A percentile compares a stretch with the other conserved stretches of the same genome.
These are phyloP conservation scores for Entophlyctis luteolus DNA, from an alignment of 192 early-diverging fungal genomes.

Conservation along the genomic window DNA sequence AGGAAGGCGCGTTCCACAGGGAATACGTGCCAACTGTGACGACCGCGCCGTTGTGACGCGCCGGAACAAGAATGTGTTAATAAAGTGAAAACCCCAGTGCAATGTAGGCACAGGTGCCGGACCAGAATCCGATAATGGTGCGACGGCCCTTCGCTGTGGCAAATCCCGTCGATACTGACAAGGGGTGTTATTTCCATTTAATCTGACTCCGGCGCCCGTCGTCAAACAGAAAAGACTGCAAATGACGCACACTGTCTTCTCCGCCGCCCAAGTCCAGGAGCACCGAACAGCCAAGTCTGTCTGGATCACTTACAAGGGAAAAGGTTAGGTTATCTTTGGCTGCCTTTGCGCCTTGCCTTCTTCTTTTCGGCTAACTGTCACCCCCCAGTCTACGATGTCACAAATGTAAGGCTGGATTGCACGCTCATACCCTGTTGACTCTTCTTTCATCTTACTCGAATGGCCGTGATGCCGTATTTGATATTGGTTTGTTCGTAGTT, in stretches of 20 bases:
- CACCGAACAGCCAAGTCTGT: conserved; percentile 69
- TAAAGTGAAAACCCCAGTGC: no score
- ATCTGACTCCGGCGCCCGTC: no score
- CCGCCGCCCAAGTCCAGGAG: conserved; percentile 63
- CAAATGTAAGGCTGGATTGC: not conserved
- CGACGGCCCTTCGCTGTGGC: no score
- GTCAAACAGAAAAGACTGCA: not conserved
- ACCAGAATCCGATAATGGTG: no score
- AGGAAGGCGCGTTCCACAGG: conserved; percentile 12
- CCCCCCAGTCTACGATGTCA: conserved; percentile 23
- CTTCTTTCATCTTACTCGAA: not conserved
- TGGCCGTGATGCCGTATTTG: not conserved
- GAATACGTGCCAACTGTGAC: conserved; percentile 7
- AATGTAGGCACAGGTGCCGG: no score
- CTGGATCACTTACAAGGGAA: conserved; percentile 77
- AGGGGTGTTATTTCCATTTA: no score
- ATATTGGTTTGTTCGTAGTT: conserved; percentile 44
- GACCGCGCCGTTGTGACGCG: not conserved
- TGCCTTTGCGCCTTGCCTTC: not conserved
- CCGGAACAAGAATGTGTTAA: no score
- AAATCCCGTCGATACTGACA: no score
- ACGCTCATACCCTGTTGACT: not conserved
- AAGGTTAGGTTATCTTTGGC: conserved; percentile 30
- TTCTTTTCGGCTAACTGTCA: not conserved
- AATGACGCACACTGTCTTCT: conserved; percentile 28